Evolutionary conservation across 2,329 filamentous ascomycete species (phyloP).

Genomic region (Penicillium occitanis): DNA sequence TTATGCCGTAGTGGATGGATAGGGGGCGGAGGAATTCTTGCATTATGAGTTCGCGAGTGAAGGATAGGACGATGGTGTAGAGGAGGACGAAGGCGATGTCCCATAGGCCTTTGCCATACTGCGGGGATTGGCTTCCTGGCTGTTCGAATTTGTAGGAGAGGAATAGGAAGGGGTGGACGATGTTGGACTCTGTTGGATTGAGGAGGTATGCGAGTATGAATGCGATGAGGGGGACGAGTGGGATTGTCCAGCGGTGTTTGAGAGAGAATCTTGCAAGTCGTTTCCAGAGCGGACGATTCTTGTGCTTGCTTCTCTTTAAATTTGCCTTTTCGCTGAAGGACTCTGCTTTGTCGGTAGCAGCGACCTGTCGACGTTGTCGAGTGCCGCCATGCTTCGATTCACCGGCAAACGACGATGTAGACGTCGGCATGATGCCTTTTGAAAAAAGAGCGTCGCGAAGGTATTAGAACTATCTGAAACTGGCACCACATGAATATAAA

Average conservation of each 20-base stretch:
- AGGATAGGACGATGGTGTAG: conserved; percentile 19
- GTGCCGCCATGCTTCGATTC: neutral
- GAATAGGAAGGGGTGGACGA: neutral
- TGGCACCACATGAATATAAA: neutral
- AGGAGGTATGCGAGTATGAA: conserved; percentile 1
- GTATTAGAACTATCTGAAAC: no score
- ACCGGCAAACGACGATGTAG: neutral
- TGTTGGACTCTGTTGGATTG: conserved; percentile 7
- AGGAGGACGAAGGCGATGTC: conserved; percentile 18
- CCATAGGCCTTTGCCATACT: conserved; percentile 20
- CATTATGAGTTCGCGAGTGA: conserved; percentile 20
- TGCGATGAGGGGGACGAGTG: neutral
- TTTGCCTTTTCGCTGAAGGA: neutral
- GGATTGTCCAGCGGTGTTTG: conserved; percentile 16
- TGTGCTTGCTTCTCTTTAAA: neutral
- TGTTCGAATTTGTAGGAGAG: neutral
- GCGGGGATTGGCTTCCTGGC: neutral
- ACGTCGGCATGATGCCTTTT: neutral
- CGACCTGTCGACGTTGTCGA: neutral
- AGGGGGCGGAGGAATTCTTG: conserved; percentile 17
- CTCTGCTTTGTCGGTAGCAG: neutral
- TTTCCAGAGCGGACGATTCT: neutral
- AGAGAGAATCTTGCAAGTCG: neutral
- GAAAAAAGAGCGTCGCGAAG: no score
- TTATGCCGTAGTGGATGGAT: conserved; percentile 11